Evolutionary conservation across 345 rosid species (phyloP).

Genomic region (Stellera chamaejasme): DNA sequence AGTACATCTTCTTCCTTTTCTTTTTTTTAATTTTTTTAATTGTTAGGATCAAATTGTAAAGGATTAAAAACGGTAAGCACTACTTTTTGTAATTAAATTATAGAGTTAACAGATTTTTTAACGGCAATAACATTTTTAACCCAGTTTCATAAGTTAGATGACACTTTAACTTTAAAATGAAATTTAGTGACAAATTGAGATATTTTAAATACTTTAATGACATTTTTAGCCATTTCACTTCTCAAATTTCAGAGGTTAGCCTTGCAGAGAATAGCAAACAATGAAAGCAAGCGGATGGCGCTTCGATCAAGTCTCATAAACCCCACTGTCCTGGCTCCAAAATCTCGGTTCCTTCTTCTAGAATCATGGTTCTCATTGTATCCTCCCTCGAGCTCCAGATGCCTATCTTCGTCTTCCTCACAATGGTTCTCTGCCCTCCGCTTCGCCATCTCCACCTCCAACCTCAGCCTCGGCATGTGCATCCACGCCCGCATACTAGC

Average conservation of each 20-base stretch:
- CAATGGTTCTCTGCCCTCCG: conserved; percentile 51
- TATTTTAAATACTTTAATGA: no score
- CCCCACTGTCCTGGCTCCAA: background rate
- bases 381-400: background rate
- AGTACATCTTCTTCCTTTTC: no score
- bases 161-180: no score
- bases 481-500: conserved; percentile 35
- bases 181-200: no score
- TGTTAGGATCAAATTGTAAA: no score
- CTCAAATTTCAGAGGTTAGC: background rate
- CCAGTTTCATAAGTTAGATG: no score
- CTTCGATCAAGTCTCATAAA: conserved; percentile 1
- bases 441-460: conserved; percentile 36
- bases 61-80: no score
- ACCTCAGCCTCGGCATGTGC: conserved; percentile 37
- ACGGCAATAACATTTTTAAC: no score
- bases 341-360: background rate
- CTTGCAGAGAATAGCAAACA: conserved; percentile 6
- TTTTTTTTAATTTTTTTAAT: no score
- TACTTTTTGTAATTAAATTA: no score
- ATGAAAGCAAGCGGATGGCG: conserved; percentile 4
- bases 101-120: no score
- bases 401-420: conserved; percentile 23
- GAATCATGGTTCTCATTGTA: background rate
- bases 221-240: no score